A percentile compares a stretch with the other conserved stretches of the same genome.
Conservation (phyloP, 768 basidiomycete genomes). For the Baorangia bicolor region DNA sequence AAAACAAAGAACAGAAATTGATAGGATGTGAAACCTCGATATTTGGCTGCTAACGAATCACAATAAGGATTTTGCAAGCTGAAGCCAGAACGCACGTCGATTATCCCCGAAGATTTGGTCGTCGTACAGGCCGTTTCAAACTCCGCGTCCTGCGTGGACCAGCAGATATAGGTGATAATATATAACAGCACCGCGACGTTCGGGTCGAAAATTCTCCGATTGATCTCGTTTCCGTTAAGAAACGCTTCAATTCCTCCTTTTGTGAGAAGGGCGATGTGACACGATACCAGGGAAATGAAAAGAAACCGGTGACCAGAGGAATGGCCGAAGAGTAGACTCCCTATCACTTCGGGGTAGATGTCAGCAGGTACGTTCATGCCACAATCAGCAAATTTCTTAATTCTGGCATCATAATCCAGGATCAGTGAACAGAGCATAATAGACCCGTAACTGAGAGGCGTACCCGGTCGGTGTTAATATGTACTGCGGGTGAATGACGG, state of each 20-base stretch:
- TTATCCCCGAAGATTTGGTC: not conserved
- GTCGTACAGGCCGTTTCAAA: not conserved
- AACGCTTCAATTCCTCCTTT: not conserved
- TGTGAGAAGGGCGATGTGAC: not conserved
- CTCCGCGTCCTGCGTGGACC: not conserved
- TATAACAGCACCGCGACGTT: not conserved
- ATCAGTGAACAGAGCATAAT: not conserved
- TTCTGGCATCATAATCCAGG: not conserved
- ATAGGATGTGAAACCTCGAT: not conserved
- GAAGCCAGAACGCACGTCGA: not conserved
- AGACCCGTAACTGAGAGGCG: not conserved
- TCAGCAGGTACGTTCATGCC: not conserved
- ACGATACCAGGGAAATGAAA: not conserved
- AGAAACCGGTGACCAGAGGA: not conserved
- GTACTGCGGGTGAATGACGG: too few relatives aligned
- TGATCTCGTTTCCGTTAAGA: too few relatives aligned
- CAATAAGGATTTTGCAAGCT: not conserved
- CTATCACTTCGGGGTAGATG: not conserved
- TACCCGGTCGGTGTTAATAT: too few relatives aligned
- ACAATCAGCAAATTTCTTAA: not conserved
- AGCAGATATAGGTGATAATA: not conserved
- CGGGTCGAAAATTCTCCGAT: not conserved
- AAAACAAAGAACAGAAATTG: not conserved
- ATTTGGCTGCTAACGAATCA: not conserved
- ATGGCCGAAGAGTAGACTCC: not conserved